phyloP scores from a whole-genome alignment of 805 yeast genomes.

The Pichia rugopelliculosa region DNA sequence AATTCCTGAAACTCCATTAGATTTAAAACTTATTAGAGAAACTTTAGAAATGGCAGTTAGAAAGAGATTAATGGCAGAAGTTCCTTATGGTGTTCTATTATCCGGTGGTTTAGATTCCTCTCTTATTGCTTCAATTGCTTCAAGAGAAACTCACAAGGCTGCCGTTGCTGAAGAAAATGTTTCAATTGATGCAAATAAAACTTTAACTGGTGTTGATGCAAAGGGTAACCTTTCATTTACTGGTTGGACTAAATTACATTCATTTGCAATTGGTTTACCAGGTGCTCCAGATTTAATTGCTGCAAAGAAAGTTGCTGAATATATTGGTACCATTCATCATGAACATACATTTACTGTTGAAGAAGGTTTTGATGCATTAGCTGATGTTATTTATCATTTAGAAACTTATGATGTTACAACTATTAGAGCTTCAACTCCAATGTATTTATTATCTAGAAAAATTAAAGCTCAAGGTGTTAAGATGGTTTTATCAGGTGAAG shows the following conservation, averaged over 20 bases:
- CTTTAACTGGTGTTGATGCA: slow-evolving; percentile 89
- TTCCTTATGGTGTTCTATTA: slow-evolving; percentile 94
- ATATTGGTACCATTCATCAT: slow-evolving; percentile 93
- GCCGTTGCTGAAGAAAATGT: slow-evolving; percentile 39
- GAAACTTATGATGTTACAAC: slow-evolving; percentile 99
- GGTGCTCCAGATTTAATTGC: slow-evolving; percentile 97
- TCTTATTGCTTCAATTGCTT: slow-evolving; percentile 93
- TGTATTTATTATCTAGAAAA: slow-evolving; percentile 92
- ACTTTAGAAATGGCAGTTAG: slow-evolving; percentile 90
- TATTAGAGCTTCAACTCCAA: slow-evolving; percentile 97
- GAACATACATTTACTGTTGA: slow-evolving; percentile 95
- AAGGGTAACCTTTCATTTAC: slow-evolving; percentile 72
- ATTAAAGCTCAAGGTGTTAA: slow-evolving; percentile 99
- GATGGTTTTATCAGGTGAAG: slow-evolving; percentile 99
- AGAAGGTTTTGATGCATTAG: slow-evolving; percentile 93
- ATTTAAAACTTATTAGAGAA: slow-evolving; percentile 64
- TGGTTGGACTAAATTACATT: slow-evolving; percentile 78
- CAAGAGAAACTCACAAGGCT: slow-evolving; percentile 87
- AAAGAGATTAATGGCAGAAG: slow-evolving; percentile 99
- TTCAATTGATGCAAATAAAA: slow-evolving; percentile 47
- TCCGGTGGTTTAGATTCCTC: slow-evolving; percentile 98
- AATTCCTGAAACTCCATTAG: slow-evolving; percentile 72
- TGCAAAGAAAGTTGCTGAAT: slow-evolving; percentile 93
- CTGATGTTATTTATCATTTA: slow-evolving; percentile 90
- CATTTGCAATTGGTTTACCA: slow-evolving; percentile 95